Conservation (phyloP, 1,284 basidiomycete species). For the Malassezia sympodialis region DNA sequence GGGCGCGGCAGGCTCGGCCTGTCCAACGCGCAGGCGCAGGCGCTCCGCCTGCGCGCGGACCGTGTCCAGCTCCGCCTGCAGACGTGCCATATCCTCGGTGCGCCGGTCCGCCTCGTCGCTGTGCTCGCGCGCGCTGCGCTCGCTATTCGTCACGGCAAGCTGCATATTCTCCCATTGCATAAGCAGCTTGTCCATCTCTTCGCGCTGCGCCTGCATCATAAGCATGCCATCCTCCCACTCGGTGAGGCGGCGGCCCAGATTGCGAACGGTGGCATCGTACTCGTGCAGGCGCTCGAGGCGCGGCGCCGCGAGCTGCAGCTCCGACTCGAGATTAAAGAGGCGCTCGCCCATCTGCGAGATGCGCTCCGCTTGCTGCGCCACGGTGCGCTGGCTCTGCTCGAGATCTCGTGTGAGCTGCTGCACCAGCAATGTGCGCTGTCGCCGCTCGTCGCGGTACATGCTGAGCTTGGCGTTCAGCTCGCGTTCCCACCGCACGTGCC, state of each 20-base stretch:
- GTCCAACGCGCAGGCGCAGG: background rate
- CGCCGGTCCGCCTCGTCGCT: background rate
- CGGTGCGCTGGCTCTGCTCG: conserved; percentile 21
- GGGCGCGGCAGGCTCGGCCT: background rate
- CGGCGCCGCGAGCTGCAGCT: conserved; percentile 22
- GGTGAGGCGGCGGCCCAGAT: conserved; percentile 24
- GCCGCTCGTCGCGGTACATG: conserved; percentile 39
- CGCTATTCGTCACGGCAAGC: conserved; percentile 29
- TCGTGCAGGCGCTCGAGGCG: conserved; percentile 25
- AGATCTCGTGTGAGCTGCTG: conserved; percentile 28
- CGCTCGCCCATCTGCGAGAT: conserved; percentile 29
- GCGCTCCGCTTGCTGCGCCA: conserved; percentile 18
- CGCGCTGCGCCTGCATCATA: conserved; percentile 32
- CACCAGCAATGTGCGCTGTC: conserved; percentile 28
- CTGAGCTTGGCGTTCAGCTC: conserved; percentile 43
- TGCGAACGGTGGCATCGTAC: conserved; percentile 29
- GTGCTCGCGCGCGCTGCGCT: conserved; percentile 14
- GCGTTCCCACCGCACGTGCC: conserved; percentile 38
- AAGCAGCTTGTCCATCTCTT: conserved; percentile 35
- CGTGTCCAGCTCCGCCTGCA: background rate
- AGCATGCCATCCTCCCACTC: conserved; percentile 38
- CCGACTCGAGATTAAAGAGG: conserved; percentile 32
- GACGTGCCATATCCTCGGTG: background rate
- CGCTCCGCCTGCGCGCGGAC: background rate
- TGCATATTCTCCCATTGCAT: conserved; percentile 34